phyloP scores from a whole-genome alignment of 225 moss, liverwort and hornwort species.

The Takakia lepidozioides region DNA sequence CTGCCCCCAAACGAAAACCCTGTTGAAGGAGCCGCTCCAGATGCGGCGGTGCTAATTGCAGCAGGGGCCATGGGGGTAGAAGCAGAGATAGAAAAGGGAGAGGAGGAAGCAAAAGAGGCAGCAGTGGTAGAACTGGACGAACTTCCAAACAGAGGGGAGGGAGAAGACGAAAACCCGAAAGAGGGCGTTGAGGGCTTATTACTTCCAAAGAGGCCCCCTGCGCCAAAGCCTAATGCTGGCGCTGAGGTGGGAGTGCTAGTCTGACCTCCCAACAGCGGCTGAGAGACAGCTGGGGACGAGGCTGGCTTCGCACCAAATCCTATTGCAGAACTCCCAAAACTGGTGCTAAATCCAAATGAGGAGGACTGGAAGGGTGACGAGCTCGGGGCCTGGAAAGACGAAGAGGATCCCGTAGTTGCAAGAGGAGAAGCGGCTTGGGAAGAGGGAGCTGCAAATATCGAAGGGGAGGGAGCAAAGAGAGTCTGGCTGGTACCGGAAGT shows the following conservation, averaged over 20 bases:
- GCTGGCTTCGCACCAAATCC: constrained; percentile 19
- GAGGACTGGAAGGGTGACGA: constrained; percentile 18
- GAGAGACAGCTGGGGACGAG: constrained; percentile 18
- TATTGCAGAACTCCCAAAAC: constrained; percentile 24
- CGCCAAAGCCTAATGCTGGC: neutral
- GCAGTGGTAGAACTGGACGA: constrained; percentile 18
- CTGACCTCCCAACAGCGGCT: constrained; percentile 8
- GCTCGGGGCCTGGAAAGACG: neutral
- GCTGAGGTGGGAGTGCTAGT: constrained; percentile 16
- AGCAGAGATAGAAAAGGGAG: constrained; percentile 19
- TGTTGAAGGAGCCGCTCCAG: constrained; percentile 20
- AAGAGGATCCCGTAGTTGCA: constrained; percentile 5
- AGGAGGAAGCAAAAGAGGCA: constrained; percentile 11
- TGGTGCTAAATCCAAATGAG: constrained; percentile 23
- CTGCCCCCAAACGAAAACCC: constrained; percentile 33
- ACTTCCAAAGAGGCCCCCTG: neutral
- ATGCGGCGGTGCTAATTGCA: constrained; percentile 14
- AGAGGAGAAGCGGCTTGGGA: constrained; percentile 11
- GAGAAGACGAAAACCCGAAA: constrained; percentile 7
- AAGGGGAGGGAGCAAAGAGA: constrained; percentile 22
- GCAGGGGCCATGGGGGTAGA: constrained; percentile 22
- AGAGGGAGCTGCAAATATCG: constrained; percentile 21
- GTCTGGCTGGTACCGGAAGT: constrained; percentile 23
- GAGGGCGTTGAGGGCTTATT: neutral
- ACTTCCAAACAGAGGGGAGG: constrained; percentile 21